Evolutionary conservation across 805 yeast genomes (phyloP).

Genomic region (Hanseniaspora thailandica): DNA sequence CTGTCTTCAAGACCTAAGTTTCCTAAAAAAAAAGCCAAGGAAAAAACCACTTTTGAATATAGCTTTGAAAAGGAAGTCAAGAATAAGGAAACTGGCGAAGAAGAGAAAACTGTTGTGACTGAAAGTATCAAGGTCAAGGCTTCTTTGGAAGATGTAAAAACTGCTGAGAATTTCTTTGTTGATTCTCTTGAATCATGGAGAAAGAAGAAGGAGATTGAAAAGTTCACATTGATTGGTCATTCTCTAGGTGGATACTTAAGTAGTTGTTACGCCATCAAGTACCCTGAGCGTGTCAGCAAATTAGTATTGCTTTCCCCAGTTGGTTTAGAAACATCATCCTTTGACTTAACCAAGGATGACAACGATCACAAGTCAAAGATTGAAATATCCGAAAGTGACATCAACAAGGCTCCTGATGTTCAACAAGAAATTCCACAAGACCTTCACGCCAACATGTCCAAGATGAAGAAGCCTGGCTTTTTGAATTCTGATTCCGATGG

Average conservation of each 20-base stretch:
- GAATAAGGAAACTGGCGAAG: conserved; percentile 53
- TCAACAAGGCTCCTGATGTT: conserved; percentile 24
- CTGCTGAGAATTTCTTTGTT: conserved; percentile 29
- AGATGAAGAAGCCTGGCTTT: conserved; percentile 18
- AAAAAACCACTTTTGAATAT: conserved; percentile 43
- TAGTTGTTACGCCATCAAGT: conserved; percentile 43
- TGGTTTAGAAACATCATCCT: conserved; percentile 52
- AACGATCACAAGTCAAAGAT: not conserved
- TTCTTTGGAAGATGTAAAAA: conserved; percentile 23
- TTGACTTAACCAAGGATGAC: conserved; percentile 19
- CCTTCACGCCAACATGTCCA: not conserved
- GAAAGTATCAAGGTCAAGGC: conserved; percentile 15
- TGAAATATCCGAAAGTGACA: not conserved
- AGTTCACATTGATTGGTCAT: conserved; percentile 53
- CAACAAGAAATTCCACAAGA: conserved; percentile 21
- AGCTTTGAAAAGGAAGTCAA: conserved; percentile 45
- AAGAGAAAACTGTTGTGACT: conserved; percentile 33
- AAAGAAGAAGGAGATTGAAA: conserved; percentile 32
- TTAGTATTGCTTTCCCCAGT: conserved; percentile 57
- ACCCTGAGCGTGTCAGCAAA: conserved; percentile 41
- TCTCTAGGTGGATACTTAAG: conserved; percentile 63
- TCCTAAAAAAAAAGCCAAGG: conserved; percentile 80
- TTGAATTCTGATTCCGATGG: conserved; percentile 25
- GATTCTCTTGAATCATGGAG: conserved; percentile 55
- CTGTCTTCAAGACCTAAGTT: conserved; percentile 72